Conservation (phyloP, 1,284 basidiomycete genomes). For the Trichosporon coremiiforme region DNA sequence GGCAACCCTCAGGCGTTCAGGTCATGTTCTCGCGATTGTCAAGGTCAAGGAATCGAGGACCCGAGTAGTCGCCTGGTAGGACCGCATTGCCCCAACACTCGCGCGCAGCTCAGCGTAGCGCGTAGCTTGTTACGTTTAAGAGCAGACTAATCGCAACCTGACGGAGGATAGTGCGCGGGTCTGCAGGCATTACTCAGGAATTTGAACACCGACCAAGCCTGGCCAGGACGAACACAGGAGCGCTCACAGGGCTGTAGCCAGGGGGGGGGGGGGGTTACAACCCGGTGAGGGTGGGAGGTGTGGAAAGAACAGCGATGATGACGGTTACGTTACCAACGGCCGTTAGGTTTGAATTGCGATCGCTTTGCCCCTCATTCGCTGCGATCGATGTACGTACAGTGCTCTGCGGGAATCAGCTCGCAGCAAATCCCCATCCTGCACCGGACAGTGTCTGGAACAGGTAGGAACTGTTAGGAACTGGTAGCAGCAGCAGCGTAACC, state of each 20-base stretch:
- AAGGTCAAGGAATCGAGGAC: background rate
- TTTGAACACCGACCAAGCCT: too few relatives aligned
- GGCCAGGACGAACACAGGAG: too few relatives aligned
- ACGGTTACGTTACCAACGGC: background rate
- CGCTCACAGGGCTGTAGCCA: background rate
- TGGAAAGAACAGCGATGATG: too few relatives aligned
- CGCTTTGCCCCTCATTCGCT: background rate
- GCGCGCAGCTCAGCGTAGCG: background rate
- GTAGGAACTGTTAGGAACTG: background rate
- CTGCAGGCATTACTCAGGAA: background rate
- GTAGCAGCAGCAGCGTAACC: background rate
- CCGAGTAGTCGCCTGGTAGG: too few relatives aligned
- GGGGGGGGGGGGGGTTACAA: background rate
- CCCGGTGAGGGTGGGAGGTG: background rate
- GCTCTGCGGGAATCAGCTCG: constrained; percentile 1
- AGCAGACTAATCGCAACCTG: too few relatives aligned
- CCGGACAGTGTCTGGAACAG: background rate
- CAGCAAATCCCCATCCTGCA: background rate
- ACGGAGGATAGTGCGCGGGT: too few relatives aligned
- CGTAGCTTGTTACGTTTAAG: too few relatives aligned
- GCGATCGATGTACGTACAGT: constrained; percentile 8
- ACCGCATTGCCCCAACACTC: background rate
- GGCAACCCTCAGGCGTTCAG: background rate
- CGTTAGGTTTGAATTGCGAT: constrained; percentile 7
- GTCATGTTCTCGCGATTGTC: background rate